Evolutionary conservation across 495 filamentous ascomycete genomes (phyloP).

Genomic region (Penicillium tannophilum): DNA sequence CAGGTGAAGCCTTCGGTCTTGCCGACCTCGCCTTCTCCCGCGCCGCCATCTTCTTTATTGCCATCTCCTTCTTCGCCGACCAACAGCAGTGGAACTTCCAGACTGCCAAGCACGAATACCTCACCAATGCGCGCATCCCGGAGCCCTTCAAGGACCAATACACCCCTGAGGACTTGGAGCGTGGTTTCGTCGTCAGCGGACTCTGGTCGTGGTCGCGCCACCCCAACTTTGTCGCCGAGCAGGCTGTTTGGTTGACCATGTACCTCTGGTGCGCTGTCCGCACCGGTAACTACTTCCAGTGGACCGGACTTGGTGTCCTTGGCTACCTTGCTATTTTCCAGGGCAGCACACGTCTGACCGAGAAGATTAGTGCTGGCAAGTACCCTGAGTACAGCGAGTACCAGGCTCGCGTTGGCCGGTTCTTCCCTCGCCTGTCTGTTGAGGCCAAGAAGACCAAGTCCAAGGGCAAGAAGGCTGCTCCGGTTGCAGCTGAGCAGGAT

Average conservation of each 20-base stretch:
- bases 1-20: constrained; percentile 45
- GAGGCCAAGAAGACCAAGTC: constrained; percentile 39
- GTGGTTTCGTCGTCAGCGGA: constrained; percentile 85
- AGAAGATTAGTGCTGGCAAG: constrained; percentile 74
- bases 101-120: constrained; percentile 74
- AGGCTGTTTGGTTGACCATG: constrained; percentile 82
- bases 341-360: constrained; percentile 83
- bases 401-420: constrained; percentile 77
- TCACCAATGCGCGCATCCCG: constrained; percentile 68
- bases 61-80: constrained; percentile 81
- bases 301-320: constrained; percentile 72
- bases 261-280: constrained; percentile 85
- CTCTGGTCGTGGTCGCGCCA: constrained; percentile 87
- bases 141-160: constrained; percentile 42
- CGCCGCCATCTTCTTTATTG: constrained; percentile 66
- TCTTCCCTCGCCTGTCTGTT: constrained; percentile 66
- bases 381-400: constrained; percentile 90
- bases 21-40: constrained; percentile 71
- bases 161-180: constrained; percentile 76
- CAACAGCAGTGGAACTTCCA: constrained; percentile 95
- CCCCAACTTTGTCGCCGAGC: constrained; percentile 93
- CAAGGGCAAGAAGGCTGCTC: constrained; percentile 24
- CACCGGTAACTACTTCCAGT: constrained; percentile 71
- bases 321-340: constrained; percentile 81
- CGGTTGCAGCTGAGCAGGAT: constrained; percentile 3